Evolutionary conservation across 768 basidiomycete species (phyloP), one percentile per base, ranked within the genome.

Genomic region (Paxillus involutus): DNA sequence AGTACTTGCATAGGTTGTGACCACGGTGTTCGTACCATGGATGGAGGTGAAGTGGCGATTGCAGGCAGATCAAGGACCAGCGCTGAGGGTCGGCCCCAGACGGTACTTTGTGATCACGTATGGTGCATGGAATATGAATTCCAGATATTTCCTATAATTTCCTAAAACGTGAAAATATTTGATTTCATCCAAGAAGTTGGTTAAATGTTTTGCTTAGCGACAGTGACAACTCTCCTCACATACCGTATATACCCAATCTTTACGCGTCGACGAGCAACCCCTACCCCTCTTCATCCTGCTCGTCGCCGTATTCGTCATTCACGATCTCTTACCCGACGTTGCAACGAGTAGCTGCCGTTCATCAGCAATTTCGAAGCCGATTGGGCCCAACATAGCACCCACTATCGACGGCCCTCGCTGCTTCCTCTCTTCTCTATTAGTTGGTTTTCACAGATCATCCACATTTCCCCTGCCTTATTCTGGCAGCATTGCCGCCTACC

Each of bases 121-220:
- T 45, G 44, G 17, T n/a, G n/a, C 16, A 29, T n/a, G 26, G 30
- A n/a, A 29, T 44, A 45, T 45, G 44, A 45, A 32, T 32, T 29
- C 21, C 10, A 44, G 9, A 2, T 17, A 40, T 40, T 40, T 40
- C 3, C 26, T 14, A 10, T 2, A 9, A 32, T 32, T 32, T 32
- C 32, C 32, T 32, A 32, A 32, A 44, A 44, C 8, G 21, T 9
- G 13, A 44, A 24, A 45, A 14, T 16, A 39, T 24, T 40, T 3
- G 14, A 33, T 51, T 42, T 24, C 24, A n/a, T 29, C 19, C n/a
- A 45, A 6, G 32, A 32, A 26, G 26, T 36, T 53, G n/a, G 47
- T 42, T 49, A 32, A 32, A 32, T 53, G 49, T 53, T 42, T 50
- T 33, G 29, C 42, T 47, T 49, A 53, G 42, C 37, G 49, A 33